Base-by-base conservation (phyloP, 2,329 filamentous ascomycete genomes). In the Orbilia ellipsospora region DNA sequence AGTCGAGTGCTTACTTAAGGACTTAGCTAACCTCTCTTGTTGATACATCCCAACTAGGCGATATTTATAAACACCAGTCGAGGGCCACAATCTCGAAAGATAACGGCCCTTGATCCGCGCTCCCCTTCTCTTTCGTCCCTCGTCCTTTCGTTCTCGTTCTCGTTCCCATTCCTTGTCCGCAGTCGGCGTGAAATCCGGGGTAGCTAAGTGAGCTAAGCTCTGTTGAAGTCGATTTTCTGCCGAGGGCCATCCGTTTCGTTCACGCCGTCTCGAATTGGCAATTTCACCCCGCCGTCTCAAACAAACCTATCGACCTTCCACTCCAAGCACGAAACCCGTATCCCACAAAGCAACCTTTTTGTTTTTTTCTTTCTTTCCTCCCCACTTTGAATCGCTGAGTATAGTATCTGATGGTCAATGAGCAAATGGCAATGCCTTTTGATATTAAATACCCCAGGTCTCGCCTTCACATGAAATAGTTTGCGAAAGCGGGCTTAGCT, bases 401-500 rank as follows among this genome's bases (percentile, higher is more conserved):
- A 23, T 23, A 60, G 12, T 28, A 36, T 57, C 56, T 50, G 56
- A 62, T 57, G 51, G 62, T 61, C 23, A 28, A 61, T 40, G 20
- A 36, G 42, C 42, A 31, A 36, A 50, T 28, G 20, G 42, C 23
- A 50, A 18, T 16, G 12, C 57, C 15, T 48, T 8, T 57, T 36
- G 48, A 31, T 57, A 55, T 56, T 63, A 28, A 36, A 23, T 50
- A 44, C 56, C 66, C 57, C 66, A 63, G 59, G 18, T 51, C 45
- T 54, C 23, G 10, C 57, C 40, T 70, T 70, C 66, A 70, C 66
- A 70, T 70, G 66, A 70, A 63, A 70, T 57, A 12, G 31, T 57
- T 26, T 44, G 54, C 50, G 50, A 40, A n/a, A 55, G 55, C 31
- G 31, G 50, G 57, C 56, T 60, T 51, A 48, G 44, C 13, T n/a